Base-by-base conservation (phyloP, 106 monocot species). In the Dioscorea zingiberensis region DNA sequence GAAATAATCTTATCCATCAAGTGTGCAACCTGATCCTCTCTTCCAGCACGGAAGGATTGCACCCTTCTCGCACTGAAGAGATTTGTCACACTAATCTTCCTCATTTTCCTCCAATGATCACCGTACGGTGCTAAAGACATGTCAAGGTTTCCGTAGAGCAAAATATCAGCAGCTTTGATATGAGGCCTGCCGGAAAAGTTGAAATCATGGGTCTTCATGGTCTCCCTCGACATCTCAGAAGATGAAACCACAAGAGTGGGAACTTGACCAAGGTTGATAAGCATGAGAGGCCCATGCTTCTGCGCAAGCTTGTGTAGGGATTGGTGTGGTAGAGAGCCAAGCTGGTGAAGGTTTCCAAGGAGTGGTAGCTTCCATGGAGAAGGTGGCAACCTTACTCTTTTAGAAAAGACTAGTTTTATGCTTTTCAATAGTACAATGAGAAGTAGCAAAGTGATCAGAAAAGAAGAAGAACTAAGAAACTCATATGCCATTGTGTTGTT, bases 341-440 rank as follows among this genome's bases (percentile, higher is more conserved):
- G 44, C 62, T 75, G 75, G 48, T 75, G 69, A 21, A 75, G 62
- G 54, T 75, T 75, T 17, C 75, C 75, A 18, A 75, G 38, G 24
- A 75, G 0, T 10, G 75, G 75, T 3, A 69, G 53, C 17, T 47
- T 65, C 3, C 65, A n/a, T n/a, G n/a, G n/a, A n/a, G n/a, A n/a
- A n/a, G n/a, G n/a, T n/a, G n/a, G n/a, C n/a, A n/a, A n/a, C n/a
- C n/a, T n/a, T 25, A 0, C n/a, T 44, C 24, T 48, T 8, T 27
- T 47, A 0, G 59, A 59, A 7, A 2, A 25, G 55, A 56, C 46
- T 47, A 7, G 7, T 47, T 47, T 47, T 7, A 13, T 47, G 46
- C 46, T 47, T 13, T 8, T 13, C 7, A 47, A 13, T 8, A 47
- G 46, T 47, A 47, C 9, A 8, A 13, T 8, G 13, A n/a, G n/a